Evolutionary conservation across 2,329 filamentous ascomycete species (phyloP).

Genomic region (Chrysoporthe deuterocubensis): DNA sequence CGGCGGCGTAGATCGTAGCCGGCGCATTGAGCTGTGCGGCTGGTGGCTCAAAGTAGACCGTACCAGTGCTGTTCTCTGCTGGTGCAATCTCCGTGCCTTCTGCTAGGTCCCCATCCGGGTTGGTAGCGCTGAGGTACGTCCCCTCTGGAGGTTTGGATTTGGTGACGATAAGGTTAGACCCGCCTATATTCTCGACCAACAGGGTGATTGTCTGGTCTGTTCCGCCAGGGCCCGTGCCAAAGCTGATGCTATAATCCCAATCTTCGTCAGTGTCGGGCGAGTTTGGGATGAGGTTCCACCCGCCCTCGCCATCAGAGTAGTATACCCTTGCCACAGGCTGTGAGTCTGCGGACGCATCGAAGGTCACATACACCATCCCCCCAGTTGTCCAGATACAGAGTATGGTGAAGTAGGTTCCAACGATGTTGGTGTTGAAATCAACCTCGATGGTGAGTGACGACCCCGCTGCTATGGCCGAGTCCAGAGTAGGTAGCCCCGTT

Average conservation of each 20-base stretch:
- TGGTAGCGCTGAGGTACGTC: slow-evolving; percentile 21
- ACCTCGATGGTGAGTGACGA: slow-evolving; percentile 38
- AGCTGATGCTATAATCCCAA: slow-evolving; percentile 33
- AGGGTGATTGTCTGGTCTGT: slow-evolving; percentile 13
- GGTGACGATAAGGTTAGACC: slow-evolving; percentile 41
- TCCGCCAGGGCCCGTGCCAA: slow-evolving; percentile 37
- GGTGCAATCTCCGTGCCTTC: slow-evolving; percentile 25
- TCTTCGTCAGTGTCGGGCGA: slow-evolving; percentile 18
- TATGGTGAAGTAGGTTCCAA: slow-evolving; percentile 40
- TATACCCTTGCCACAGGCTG: slow-evolving; percentile 41
- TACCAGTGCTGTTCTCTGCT: slow-evolving; percentile 9
- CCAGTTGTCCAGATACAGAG: slow-evolving; percentile 44
- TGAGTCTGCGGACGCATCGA: slow-evolving; percentile 41
- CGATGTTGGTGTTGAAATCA: slow-evolving; percentile 39
- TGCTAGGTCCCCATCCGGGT: slow-evolving; percentile 27
- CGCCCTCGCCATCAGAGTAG: slow-evolving; percentile 41
- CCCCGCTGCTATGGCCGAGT: slow-evolving; percentile 37
- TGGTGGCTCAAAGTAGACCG: slow-evolving; percentile 25
- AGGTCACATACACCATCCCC: slow-evolving; percentile 38
- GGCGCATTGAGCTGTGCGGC: slow-evolving; percentile 25
- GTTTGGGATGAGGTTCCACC: slow-evolving; percentile 32
- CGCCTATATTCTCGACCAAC: slow-evolving; percentile 40
- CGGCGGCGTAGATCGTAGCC: slow-evolving; percentile 34
- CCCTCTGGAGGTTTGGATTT: slow-evolving; percentile 40
- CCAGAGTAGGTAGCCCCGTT: slow-evolving; percentile 37